A percentile compares a stretch with the other conserved stretches of the same genome.
Evolutionary conservation across 305 asterid genomes (phyloP).

Genomic region (Fraxinus greggii): DNA sequence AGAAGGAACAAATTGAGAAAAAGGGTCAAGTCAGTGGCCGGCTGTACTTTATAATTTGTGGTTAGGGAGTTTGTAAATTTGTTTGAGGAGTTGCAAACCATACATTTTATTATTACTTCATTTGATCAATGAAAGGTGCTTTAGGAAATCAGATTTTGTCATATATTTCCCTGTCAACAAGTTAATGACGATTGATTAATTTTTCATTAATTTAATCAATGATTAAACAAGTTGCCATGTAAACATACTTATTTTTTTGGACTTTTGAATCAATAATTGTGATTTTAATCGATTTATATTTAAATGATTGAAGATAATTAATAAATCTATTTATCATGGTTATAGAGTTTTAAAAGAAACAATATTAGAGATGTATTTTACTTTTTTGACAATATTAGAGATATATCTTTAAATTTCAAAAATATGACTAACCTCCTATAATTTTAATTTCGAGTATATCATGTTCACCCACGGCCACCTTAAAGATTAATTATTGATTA

Average conservation of each 20-base stretch:
- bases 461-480: neutral
- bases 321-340: too few relatives aligned
- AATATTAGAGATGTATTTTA: too few relatives aligned
- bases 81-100: constrained; percentile 18
- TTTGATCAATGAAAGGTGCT: neutral
- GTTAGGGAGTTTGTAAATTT: constrained; percentile 16
- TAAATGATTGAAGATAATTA: neutral
- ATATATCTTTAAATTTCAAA: too few relatives aligned
- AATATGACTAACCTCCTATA: too few relatives aligned
- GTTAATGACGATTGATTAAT: neutral
- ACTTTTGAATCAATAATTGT: neutral
- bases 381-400: too few relatives aligned
- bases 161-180: neutral
- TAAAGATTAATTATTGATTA: neutral
- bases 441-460: neutral
- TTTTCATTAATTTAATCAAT: neutral
- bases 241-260: neutral
- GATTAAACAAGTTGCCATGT: neutral
- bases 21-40: constrained; percentile 14
- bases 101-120: neutral
- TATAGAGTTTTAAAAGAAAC: too few relatives aligned
- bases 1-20: neutral
- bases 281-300: neutral
- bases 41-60: constrained; percentile 15
- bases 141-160: constrained; percentile 10